Evolutionary conservation across 2,329 filamentous ascomycete species (phyloP), one percentile per base, ranked within the genome.

Genomic region (Curvularia sp.): DNA sequence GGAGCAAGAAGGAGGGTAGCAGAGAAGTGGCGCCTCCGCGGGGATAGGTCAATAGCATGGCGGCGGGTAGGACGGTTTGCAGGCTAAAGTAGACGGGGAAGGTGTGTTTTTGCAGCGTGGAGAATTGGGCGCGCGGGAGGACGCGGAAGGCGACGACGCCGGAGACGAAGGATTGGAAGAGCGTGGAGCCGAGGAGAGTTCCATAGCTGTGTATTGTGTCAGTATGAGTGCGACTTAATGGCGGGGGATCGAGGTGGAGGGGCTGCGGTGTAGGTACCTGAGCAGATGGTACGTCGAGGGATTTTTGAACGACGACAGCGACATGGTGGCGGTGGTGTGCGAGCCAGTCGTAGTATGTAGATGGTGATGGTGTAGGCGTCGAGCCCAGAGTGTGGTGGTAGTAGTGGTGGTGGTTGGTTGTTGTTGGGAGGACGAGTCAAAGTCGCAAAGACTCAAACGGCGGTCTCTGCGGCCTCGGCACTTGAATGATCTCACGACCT

Each of bases 31-130:
- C 30, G 50, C 55, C 54, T 42, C 70, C 67, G 41, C 64, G 61
- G 5, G 93, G 93, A 73, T 92, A 94, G 4, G 94, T 97, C 54
- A 96, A 74, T 19, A 90, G 89, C 18, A 97, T 81, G 21, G 91
- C 72, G 15, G 89, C 77, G 0, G 95, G 92, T 1, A 94, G 81
- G 5, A 84, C 83, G 3, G 92, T 88, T 80, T 98, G 94, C 56
- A 98, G 81, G 45, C 86, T 82, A 77, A 98, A 98, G 82, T 96
- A 99, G 69, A 92, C 84, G 32, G 92, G 92, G 80, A 97, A 97
- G 52, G 93, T 86, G 61, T 69, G 32, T 49, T 87, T 84, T 78
- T 97, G 94, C 30, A 97, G 85, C 18, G 87, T 83, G 25, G 89
- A 87, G 81, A 99, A 98, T 74, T 92, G 87, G 0, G 91, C 86